These are phyloP conservation scores for Leccinum griseonigrum DNA, from an alignment of 1,284 basidiomycete genomes.

Conservation along the genomic window DNA sequence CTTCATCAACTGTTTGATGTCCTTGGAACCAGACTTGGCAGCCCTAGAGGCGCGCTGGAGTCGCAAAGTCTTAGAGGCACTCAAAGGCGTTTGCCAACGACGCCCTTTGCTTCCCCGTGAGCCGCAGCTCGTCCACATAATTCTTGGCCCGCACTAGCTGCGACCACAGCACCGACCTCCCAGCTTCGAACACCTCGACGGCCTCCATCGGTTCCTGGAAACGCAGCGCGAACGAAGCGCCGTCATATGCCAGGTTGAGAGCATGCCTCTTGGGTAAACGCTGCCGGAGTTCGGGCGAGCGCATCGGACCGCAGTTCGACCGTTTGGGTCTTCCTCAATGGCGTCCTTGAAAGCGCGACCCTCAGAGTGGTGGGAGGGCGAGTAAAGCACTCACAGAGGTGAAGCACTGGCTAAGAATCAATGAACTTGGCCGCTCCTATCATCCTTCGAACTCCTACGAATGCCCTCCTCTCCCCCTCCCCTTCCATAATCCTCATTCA, in stretches of 20 bases:
- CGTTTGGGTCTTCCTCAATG: too few species aligned
- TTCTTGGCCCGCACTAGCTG: slow-evolving; percentile 24
- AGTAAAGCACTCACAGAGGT: too few species aligned
- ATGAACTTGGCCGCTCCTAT: slow-evolving; percentile 26
- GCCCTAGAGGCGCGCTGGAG: slow-evolving; percentile 16
- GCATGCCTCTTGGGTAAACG: slow-evolving; percentile 13
- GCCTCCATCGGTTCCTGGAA: slow-evolving; percentile 17
- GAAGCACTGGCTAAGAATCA: too few species aligned
- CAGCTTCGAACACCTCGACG: slow-evolving; percentile 25
- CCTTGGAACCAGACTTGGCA: slow-evolving; percentile 12
- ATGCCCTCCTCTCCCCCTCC: slow-evolving; percentile 69
- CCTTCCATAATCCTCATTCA: slow-evolving; percentile 30
- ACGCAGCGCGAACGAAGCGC: slow-evolving; percentile 1
- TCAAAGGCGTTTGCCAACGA: slow-evolving; percentile 27
- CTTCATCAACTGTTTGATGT: slow-evolving; percentile 20
- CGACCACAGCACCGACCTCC: slow-evolving; percentile 24
- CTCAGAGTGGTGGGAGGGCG: too few species aligned
- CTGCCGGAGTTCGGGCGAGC: slow-evolving; percentile 22
- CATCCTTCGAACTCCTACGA: slow-evolving; percentile 55
- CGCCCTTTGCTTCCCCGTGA: slow-evolving; percentile 15
- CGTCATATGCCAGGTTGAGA: slow-evolving; percentile 17
- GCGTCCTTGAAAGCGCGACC: too few species aligned
- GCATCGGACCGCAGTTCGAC: not conserved
- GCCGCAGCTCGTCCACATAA: slow-evolving; percentile 26
- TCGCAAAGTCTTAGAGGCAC: slow-evolving; percentile 16